Evolutionary conservation across 495 filamentous ascomycete species (phyloP).

Genomic region (Penicillium manginii): DNA sequence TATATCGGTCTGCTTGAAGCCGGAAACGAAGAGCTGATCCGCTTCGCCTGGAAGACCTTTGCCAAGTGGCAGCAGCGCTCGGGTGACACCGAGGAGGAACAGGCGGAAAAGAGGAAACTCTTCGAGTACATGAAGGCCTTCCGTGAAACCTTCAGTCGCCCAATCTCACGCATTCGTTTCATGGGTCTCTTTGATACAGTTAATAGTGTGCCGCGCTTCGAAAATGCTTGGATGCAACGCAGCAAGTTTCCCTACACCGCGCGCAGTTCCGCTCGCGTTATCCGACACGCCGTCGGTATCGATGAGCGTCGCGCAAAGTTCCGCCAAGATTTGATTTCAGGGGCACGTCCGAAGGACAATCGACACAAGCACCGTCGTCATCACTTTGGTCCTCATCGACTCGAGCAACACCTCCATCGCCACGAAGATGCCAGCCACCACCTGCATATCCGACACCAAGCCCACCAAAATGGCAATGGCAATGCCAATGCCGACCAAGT

Average conservation of each 20-base stretch:
- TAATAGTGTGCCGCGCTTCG: slow-evolving; percentile 81
- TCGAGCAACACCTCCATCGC: slow-evolving; percentile 25
- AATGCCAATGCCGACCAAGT: slow-evolving; percentile 16
- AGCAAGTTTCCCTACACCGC: slow-evolving; percentile 84
- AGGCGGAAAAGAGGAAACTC: slow-evolving; percentile 65
- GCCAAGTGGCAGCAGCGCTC: slow-evolving; percentile 78
- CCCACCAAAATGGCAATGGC: slow-evolving; percentile 11
- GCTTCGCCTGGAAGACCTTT: slow-evolving; percentile 89
- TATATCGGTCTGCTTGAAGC: slow-evolving; percentile 77
- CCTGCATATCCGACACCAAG: slow-evolving; percentile 26
- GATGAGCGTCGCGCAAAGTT: slow-evolving; percentile 77
- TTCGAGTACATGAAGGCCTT: slow-evolving; percentile 82
- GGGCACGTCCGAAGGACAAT: slow-evolving; percentile 41
- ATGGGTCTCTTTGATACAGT: slow-evolving; percentile 60
- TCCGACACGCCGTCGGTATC: slow-evolving; percentile 75
- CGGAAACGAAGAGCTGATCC: slow-evolving; percentile 87
- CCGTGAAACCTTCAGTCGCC: slow-evolving; percentile 81
- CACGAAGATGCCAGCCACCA: slow-evolving; percentile 25
- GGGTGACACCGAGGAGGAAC: slow-evolving; percentile 57
- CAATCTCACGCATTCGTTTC: slow-evolving; percentile 67
- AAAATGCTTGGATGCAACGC: slow-evolving; percentile 83
- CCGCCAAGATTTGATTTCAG: slow-evolving; percentile 72
- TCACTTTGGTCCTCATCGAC: slow-evolving; percentile 32
- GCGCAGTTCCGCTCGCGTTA: slow-evolving; percentile 69
- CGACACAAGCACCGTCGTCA: slow-evolving; percentile 39